Evolutionary conservation across 768 basidiomycete species (phyloP), one percentile per base, ranked within the genome.

Genomic region (Termitomyces sp.): DNA sequence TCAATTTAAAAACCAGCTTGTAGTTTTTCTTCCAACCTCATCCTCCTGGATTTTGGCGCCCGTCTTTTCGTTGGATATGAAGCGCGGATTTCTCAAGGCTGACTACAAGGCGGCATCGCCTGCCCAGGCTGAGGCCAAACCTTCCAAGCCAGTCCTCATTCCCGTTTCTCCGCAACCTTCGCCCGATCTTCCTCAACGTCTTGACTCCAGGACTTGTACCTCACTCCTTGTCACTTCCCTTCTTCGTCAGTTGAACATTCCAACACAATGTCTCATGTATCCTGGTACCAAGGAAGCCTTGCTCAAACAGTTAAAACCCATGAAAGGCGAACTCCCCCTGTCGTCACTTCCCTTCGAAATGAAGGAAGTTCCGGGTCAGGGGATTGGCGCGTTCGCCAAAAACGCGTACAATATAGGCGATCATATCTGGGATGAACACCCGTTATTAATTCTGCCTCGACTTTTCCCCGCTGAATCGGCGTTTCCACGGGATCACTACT

Each of bases 361-460:
- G 13, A 20, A 34, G 27, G 50, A 59, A 16, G 41, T 53, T 41
- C 46, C 62, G 16, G 61, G 61, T 1, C 53, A 58, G n/a, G 65
- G 67, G 11, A 39, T 20, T 18, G 63, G 58, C 20, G 27, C 52
- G 27, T 63, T 60, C 42, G 37, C 58, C 9, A 51, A 12, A 5
- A 56, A 51, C 18, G 57, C 45, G 4, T 34, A 57, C 16, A 30
- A 51, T 12, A 45, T 54, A 30, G 65, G 65, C 15, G 63, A 66
- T 34, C 22, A 45, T 27, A 55, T 66, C 34, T 48, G 41, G 15
- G 45, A 37, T 31, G 65, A 66, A 33, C 47, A 30, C 18, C 62
- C 61, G 1, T 11, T 63, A 11, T 9, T 61, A 2, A 31, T 65
- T 2, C 18, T 52, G 11, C 60, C 64, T 54, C 18, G 3, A 1